Evolutionary conservation across 768 basidiomycete genomes (phyloP).

Genomic region (Paxillus rubicundulus): DNA sequence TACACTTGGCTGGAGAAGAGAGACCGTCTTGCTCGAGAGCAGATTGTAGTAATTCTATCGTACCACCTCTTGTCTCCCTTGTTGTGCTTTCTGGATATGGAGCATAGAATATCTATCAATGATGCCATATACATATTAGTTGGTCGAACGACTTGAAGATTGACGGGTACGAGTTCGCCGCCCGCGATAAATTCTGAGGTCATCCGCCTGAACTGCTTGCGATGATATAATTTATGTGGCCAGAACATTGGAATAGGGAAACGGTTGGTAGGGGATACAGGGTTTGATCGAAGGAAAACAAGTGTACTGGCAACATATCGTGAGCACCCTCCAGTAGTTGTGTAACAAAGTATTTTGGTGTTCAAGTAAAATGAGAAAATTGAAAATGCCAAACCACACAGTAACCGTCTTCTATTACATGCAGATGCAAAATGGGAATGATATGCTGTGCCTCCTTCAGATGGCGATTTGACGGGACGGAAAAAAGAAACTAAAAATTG

Average conservation of each 20-base stretch:
- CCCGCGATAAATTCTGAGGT: background rate
- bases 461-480: constrained; percentile 44
- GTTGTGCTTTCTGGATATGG: background rate
- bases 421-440: constrained; percentile 46
- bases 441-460: constrained; percentile 69
- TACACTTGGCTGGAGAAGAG: constrained; percentile 61
- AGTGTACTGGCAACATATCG: constrained; percentile 4
- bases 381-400: constrained; percentile 26
- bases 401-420: constrained; percentile 54
- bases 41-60: constrained; percentile 41
- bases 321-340: constrained; percentile 4
- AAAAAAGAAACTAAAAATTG: constrained; percentile 11
- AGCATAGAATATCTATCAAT: background rate
- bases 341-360: constrained; percentile 11
- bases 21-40: constrained; percentile 50
- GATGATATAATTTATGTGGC: background rate
- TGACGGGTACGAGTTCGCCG: no score
- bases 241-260: constrained; percentile 2
- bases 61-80: background rate
- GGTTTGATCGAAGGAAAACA: constrained; percentile 2
- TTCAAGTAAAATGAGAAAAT: constrained; percentile 7
- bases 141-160: background rate
- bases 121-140: background rate
- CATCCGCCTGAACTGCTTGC: background rate
- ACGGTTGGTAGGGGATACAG: constrained; percentile 16